Base-by-base conservation (phyloP, 441 rosid species). In the Populus trichocarpa region DNA sequence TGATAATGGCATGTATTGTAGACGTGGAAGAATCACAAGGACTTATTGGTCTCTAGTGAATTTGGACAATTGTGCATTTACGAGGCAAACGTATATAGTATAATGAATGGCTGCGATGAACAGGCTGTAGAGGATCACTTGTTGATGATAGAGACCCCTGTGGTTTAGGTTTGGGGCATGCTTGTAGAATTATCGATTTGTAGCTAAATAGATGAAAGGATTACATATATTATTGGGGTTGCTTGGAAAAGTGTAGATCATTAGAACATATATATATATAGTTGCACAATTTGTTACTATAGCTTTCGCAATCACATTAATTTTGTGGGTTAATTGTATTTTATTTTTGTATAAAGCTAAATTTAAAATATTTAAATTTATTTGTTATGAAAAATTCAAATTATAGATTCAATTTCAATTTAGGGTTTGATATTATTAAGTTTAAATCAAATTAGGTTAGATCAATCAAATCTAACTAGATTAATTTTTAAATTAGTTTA, bases 81-180 rank as follows among this genome's bases (percentile, higher is more conserved):
- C 3, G 46, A 63, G 69, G 69, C 32, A 20, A 2, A 22, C n/a
- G 70, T 36, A 25, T 25, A 25, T 25, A 26, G 38, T n/a, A 14
- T 0, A 25, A 32, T 22, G 50, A 79, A 71, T 63, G 83, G 81
- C 12, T 16, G 77, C 40, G 75, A 69, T 72, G 53, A 63, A 66
- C 22, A 25, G 75, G 61, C 14, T 20, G 70, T 22, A 50, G 82
- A 74, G 57, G 74, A 75, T 78, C 70, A 71, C 68, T 9, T 46
- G 66, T 69, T 59, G 13, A 13, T 71, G 85, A 88, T 46, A 42
- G 63, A 25, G 87, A 78, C 83, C 20, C 84, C 4, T 81, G 85
- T 84, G 86, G 86, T 71, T 78, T 20, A 63, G 59, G 66, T 33
- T 12, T 13, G 2, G 25, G 33, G 70, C 28, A 67, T 18, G 71